Evolutionary conservation across 345 rosid species (phyloP).

Genomic region (Clarkia xantiana): DNA sequence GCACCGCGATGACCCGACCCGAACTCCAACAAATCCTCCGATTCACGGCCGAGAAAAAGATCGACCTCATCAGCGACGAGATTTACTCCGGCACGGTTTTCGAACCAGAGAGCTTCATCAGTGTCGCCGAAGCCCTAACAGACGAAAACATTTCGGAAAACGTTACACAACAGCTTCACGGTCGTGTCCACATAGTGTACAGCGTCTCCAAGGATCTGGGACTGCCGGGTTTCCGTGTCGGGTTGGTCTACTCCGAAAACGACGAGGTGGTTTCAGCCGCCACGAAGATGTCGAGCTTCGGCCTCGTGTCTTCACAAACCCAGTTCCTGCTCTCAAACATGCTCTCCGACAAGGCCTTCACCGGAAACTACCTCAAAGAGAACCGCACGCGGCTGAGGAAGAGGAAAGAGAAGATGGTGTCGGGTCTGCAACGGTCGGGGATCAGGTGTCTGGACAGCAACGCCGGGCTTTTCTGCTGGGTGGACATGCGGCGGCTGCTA

Average conservation of each 20-base stretch:
- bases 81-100: constrained; percentile 71
- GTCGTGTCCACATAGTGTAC: constrained; percentile 55
- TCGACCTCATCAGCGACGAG: constrained; percentile 73
- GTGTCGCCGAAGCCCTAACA: constrained; percentile 36
- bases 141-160: constrained; percentile 18
- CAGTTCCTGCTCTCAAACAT: constrained; percentile 45
- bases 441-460: constrained; percentile 52
- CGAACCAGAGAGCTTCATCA: constrained; percentile 31
- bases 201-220: constrained; percentile 85
- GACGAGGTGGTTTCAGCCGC: constrained; percentile 48
- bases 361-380: constrained; percentile 33
- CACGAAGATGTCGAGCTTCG: constrained; percentile 87
- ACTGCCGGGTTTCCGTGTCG: constrained; percentile 80
- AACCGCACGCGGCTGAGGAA: constrained; percentile 41
- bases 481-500: constrained; percentile 53
- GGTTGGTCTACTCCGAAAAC: constrained; percentile 62
- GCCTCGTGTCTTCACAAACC: constrained; percentile 76
- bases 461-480: constrained; percentile 86
- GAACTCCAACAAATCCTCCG: constrained; percentile 43
- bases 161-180: constrained; percentile 9
- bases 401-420: constrained; percentile 35
- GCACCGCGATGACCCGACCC: constrained; percentile 43
- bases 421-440: constrained; percentile 41
- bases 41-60: constrained; percentile 27
- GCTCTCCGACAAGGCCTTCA: constrained; percentile 53